These are phyloP conservation scores for Scutellaria baicalensis DNA, from an alignment of 257 asterid species.

Conservation along the genomic window DNA sequence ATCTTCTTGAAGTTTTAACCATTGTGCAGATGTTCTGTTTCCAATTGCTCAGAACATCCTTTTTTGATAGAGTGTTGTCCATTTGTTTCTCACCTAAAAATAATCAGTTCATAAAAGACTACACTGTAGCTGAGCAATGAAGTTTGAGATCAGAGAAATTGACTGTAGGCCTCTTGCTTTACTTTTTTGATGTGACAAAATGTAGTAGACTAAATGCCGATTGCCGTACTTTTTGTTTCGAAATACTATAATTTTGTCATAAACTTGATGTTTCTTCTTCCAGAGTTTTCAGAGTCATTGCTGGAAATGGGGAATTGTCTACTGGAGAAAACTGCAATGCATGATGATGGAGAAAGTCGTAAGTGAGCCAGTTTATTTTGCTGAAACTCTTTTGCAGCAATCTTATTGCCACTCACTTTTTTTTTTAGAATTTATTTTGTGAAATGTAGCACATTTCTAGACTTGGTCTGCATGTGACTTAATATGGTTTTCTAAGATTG, in stretches of 20 bases:
- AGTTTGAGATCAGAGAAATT: not conserved
- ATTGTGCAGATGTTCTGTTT: not conserved
- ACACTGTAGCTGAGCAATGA: not conserved
- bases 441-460: not conserved
- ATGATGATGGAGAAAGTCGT: slow-evolving; percentile 71
- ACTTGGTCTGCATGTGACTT: slow-evolving; percentile 4
- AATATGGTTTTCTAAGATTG: not conserved
- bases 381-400: not conserved
- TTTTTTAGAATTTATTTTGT: not conserved
- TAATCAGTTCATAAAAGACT: not conserved
- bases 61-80: not conserved
- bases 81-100: not conserved
- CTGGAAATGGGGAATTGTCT: slow-evolving; percentile 91
- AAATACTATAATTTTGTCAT: not conserved
- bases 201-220: not conserved
- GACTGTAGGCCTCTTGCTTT: not conserved
- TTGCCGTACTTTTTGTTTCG: not conserved
- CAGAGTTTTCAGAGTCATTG: slow-evolving; percentile 95
- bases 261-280: slow-evolving; percentile 12
- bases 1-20: not conserved
- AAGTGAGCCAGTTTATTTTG: slow-evolving; percentile 18
- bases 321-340: slow-evolving; percentile 69
- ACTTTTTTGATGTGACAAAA: not conserved
- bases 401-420: not conserved
- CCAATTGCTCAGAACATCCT: slow-evolving; percentile 5